These are phyloP conservation scores for Macrolepiota albuminosa DNA, from an alignment of 768 basidiomycete species.

Conservation along the genomic window DNA sequence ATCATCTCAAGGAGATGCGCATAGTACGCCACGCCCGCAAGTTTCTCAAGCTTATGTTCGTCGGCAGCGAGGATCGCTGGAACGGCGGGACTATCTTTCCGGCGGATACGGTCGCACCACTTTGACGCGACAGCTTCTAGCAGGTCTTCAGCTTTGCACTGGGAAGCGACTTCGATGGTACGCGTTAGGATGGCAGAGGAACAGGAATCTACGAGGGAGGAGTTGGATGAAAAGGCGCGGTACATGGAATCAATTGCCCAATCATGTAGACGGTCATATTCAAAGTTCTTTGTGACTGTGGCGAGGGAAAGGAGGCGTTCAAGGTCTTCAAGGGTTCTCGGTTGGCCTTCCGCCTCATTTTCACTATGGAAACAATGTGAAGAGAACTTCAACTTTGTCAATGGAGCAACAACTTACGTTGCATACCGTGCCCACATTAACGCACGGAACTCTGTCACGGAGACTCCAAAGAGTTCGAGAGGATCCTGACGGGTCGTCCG, in stretches of 20 bases:
- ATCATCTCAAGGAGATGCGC: slow-evolving; percentile 30
- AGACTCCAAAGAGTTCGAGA: slow-evolving; percentile 36
- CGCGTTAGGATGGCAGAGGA: slow-evolving; percentile 29
- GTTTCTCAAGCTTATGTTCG: slow-evolving; percentile 21
- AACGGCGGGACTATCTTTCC: slow-evolving; percentile 27
- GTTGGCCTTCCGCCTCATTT: slow-evolving; percentile 39
- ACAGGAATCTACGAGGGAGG: slow-evolving; percentile 26
- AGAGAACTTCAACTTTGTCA: neutral
- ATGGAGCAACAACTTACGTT: slow-evolving; percentile 31
- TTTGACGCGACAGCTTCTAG: slow-evolving; percentile 19
- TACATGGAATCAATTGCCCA: slow-evolving; percentile 40
- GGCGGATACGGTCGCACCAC: slow-evolving; percentile 28
- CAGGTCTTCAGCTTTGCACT: slow-evolving; percentile 18
- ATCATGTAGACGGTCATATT: slow-evolving; percentile 37
- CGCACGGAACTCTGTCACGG: slow-evolving; percentile 43
- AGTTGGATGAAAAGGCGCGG: slow-evolving; percentile 18
- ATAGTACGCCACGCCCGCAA: slow-evolving; percentile 36
- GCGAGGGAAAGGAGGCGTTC: slow-evolving; percentile 41
- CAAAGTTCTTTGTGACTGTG: slow-evolving; percentile 44
- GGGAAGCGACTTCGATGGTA: slow-evolving; percentile 23
- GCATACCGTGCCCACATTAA: slow-evolving; percentile 51
- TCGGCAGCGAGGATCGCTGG: slow-evolving; percentile 35
- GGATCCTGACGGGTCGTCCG: slow-evolving; percentile 28
- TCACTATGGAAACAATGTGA: slow-evolving; percentile 25
- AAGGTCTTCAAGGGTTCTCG: slow-evolving; percentile 32